A percentile compares a stretch with the other conserved stretches of the same genome.
These are phyloP conservation scores for Fusarium xyrophilum DNA, from an alignment of 2,329 filamentous ascomycete species.

Conservation along the genomic window DNA sequence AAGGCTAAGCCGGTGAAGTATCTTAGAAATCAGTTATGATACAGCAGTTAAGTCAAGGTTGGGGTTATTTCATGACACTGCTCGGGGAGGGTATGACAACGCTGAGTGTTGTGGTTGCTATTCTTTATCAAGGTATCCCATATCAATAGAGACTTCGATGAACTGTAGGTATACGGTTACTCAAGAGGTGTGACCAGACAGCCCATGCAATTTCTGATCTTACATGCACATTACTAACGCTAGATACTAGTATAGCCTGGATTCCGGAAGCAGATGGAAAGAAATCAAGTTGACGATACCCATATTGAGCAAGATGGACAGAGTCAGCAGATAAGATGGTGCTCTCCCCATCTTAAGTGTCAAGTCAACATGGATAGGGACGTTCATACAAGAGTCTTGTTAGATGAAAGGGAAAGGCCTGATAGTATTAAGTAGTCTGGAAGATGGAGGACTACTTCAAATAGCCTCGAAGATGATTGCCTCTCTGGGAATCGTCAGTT, in stretches of 20 bases:
- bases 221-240: neutral
- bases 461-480: neutral
- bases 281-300: neutral
- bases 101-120: neutral
- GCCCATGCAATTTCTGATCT: neutral
- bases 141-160: neutral
- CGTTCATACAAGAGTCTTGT: neutral
- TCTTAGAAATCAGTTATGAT: neutral
- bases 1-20: neutral
- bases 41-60: neutral
- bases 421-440: neutral
- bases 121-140: neutral
- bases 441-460: neutral
- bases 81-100: neutral
- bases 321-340: neutral
- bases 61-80: neutral
- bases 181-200: neutral
- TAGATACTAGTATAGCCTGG: neutral
- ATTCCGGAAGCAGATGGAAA: neutral
- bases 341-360: neutral
- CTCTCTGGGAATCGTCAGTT: neutral
- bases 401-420: neutral
- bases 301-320: neutral
- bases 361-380: neutral
- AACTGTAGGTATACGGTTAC: neutral